Percentiles rank a stretch among this genome's conserved stretches.
phyloP scores from a whole-genome alignment of 2,329 filamentous ascomycete species.

The Alternaria brassicae region DNA sequence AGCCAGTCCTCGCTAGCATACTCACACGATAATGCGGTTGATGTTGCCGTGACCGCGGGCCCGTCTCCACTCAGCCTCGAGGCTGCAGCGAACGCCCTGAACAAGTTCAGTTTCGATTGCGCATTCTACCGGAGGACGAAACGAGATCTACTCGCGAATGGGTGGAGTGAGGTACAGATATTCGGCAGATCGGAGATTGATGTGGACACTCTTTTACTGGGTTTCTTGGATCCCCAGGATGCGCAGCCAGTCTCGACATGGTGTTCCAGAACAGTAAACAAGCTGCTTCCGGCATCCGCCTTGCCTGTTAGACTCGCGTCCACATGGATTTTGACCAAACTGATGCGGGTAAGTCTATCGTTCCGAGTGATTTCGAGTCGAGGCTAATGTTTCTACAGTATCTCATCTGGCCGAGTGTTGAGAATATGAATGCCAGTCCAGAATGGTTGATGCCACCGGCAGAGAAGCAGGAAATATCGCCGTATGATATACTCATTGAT shows the following conservation, averaged over 20 bases:
- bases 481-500: constrained; percentile 45
- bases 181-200: constrained; percentile 46
- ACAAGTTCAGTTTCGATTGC: constrained; percentile 47
- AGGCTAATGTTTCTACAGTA: constrained; percentile 34
- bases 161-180: constrained; percentile 43
- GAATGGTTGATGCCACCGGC: constrained; percentile 46
- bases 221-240: constrained; percentile 44
- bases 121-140: constrained; percentile 43
- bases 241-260: constrained; percentile 44
- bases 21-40: constrained; percentile 30
- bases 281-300: constrained; percentile 33
- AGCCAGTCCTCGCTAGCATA: constrained; percentile 41
- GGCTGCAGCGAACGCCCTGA: constrained; percentile 26
- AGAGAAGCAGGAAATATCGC: constrained; percentile 38
- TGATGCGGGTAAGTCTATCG: constrained; percentile 44
- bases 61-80: constrained; percentile 27
- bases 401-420: constrained; percentile 48
- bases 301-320: constrained; percentile 43
- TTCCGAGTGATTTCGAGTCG: background rate
- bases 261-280: constrained; percentile 43
- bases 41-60: constrained; percentile 29
- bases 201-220: constrained; percentile 45
- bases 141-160: constrained; percentile 41
- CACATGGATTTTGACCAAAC: constrained; percentile 43
- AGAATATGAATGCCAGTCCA: constrained; percentile 45